These are phyloP conservation scores for Populus euphratica DNA, from an alignment of 345 rosid genomes.

Conservation along the genomic window DNA sequence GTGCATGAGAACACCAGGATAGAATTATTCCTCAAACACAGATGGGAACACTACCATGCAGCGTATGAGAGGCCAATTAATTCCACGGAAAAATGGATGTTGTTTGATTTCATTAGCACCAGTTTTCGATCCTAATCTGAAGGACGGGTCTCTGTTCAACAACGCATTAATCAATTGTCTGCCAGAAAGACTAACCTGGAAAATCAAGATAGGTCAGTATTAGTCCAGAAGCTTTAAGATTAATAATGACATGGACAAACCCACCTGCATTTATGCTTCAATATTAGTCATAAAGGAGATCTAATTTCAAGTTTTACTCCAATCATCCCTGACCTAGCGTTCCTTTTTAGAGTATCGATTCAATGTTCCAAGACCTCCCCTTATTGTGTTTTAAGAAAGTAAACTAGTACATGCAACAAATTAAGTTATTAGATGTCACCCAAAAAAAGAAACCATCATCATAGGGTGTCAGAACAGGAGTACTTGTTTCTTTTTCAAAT, in stretches of 20 bases:
- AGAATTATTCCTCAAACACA: background rate
- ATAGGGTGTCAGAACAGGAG: background rate
- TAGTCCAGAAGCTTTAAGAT: background rate
- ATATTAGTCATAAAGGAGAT: too few relatives aligned
- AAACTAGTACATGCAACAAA: background rate
- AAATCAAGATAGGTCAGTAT: constrained; percentile 8
- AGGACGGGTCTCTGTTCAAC: constrained; percentile 63
- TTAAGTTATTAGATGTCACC: background rate
- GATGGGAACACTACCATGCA: constrained; percentile 53
- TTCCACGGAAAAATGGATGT: constrained; percentile 83
- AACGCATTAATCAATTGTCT: constrained; percentile 75
- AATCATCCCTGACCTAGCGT: too few relatives aligned
- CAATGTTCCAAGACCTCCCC: background rate
- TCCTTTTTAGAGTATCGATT: background rate
- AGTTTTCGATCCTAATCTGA: constrained; percentile 68
- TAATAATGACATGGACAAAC: background rate
- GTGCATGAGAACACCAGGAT: background rate
- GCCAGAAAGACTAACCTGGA: constrained; percentile 82
- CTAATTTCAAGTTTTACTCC: too few relatives aligned
- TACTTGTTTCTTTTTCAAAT: too few relatives aligned
- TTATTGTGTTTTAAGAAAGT: background rate
- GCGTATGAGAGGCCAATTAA: constrained; percentile 90
- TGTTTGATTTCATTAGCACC: constrained; percentile 89
- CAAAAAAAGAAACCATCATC: background rate
- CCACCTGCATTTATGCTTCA: too few relatives aligned